Evolutionary conservation across 306 rosid species (phyloP).

Genomic region (Cyamopsis tetragonoloba): DNA sequence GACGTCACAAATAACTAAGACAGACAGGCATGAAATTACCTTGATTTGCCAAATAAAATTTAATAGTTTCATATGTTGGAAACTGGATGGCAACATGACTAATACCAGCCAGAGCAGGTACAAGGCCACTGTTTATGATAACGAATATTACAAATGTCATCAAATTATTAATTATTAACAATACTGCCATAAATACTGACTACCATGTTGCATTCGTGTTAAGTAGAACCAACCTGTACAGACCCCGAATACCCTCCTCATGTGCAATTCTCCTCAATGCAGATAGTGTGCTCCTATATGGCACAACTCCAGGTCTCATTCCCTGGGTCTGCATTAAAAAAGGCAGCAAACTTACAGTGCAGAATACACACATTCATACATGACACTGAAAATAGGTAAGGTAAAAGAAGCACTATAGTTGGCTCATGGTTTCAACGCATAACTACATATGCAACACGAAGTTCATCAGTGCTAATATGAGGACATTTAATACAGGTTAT

Average conservation of each 20-base stretch:
- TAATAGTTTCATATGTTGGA: slow-evolving; percentile 75
- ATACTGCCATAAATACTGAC: not conserved
- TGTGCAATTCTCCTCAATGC: slow-evolving; percentile 84
- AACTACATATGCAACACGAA: not conserved
- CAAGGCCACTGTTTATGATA: slow-evolving; percentile 63
- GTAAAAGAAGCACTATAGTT: not conserved
- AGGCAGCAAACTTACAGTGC: slow-evolving; percentile 4
- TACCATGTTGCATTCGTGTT: not conserved
- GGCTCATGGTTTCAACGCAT: slow-evolving; percentile 6
- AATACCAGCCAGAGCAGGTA: slow-evolving; percentile 88
- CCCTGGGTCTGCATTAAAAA: slow-evolving; percentile 69
- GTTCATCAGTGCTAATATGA: not conserved
- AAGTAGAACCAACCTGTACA: slow-evolving; percentile 63
- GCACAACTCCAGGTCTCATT: slow-evolving; percentile 70
- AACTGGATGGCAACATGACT: slow-evolving; percentile 92
- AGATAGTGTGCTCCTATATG: slow-evolving; percentile 64
- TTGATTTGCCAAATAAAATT: slow-evolving; percentile 58
- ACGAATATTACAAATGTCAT: slow-evolving; percentile 11
- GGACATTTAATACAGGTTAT: not conserved
- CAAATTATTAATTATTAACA: not conserved
- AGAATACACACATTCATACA: slow-evolving; percentile 13
- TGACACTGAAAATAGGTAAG: not conserved
- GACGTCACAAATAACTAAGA: not conserved
- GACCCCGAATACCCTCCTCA: slow-evolving; percentile 89
- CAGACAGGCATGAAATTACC: slow-evolving; percentile 40